phyloP scores from a whole-genome alignment of 2,329 filamentous ascomycete species.

The Phialemoniopsis sp. region DNA sequence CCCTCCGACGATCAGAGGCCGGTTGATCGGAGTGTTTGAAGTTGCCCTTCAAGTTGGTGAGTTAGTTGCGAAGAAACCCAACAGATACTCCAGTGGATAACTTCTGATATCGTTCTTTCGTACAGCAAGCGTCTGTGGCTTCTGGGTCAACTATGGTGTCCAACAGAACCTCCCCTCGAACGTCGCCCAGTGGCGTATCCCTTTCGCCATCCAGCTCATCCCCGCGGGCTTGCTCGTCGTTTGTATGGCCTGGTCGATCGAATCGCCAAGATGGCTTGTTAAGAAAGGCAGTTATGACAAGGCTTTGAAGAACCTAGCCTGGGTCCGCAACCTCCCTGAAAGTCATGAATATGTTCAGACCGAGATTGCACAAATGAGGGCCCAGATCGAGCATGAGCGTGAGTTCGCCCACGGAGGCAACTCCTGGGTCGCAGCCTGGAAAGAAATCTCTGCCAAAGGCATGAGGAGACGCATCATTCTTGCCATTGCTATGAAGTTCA shows the following conservation, averaged over 20 bases:
- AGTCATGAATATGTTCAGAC: slow-evolving; percentile 28
- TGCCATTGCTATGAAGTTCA: slow-evolving; percentile 46
- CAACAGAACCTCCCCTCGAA: slow-evolving; percentile 37
- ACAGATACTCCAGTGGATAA: too few species aligned
- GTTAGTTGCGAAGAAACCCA: too few species aligned
- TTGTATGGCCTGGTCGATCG: slow-evolving; percentile 43
- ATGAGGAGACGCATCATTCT: slow-evolving; percentile 50
- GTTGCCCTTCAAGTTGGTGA: slow-evolving; percentile 51
- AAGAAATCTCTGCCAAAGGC: slow-evolving; percentile 39
- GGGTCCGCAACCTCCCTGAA: slow-evolving; percentile 40
- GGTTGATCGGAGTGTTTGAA: slow-evolving; percentile 52
- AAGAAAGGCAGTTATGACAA: slow-evolving; percentile 41
- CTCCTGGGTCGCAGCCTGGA: slow-evolving; percentile 37
- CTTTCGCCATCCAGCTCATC: slow-evolving; percentile 48
- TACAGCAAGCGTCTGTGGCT: slow-evolving; percentile 35
- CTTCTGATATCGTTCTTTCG: slow-evolving; percentile 19
- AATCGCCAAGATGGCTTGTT: slow-evolving; percentile 51
- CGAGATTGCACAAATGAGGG: slow-evolving; percentile 40
- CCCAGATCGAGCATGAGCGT: slow-evolving; percentile 28
- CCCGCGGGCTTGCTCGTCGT: slow-evolving; percentile 45
- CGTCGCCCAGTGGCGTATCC: slow-evolving; percentile 46
- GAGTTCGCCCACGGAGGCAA: slow-evolving; percentile 31
- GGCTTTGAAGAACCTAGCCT: slow-evolving; percentile 37
- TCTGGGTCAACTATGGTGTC: slow-evolving; percentile 52
- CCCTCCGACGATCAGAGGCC: slow-evolving; percentile 40